phyloP scores from a whole-genome alignment of 257 asterid genomes.

The Sherardia arvensis region DNA sequence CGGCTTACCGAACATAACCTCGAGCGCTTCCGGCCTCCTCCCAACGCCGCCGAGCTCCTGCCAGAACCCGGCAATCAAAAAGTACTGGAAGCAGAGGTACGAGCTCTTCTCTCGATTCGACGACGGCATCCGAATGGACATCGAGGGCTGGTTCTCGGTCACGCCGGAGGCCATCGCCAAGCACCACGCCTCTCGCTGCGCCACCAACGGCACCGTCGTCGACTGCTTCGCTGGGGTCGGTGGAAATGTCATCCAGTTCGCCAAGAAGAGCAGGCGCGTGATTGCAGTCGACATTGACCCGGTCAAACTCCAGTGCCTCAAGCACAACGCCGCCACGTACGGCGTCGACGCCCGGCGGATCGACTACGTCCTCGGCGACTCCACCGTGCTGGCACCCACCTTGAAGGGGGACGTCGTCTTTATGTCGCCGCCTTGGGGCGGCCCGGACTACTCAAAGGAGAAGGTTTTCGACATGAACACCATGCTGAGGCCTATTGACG shows the following conservation, averaged over 20 bases:
- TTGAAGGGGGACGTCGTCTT: constrained; percentile 63
- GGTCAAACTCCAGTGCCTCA: constrained; percentile 51
- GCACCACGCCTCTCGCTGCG: constrained; percentile 79
- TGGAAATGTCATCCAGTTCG: constrained; percentile 81
- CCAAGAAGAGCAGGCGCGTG: constrained; percentile 57
- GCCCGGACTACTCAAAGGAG: constrained; percentile 68
- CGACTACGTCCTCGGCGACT: constrained; percentile 58
- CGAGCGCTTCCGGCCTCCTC: neutral
- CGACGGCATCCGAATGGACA: constrained; percentile 67
- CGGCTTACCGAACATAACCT: neutral
- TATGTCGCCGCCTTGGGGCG: constrained; percentile 96
- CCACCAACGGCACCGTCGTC: constrained; percentile 43
- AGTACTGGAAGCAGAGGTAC: constrained; percentile 79
- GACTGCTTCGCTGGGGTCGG: constrained; percentile 84
- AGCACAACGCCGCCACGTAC: constrained; percentile 57
- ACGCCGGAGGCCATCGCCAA: constrained; percentile 72
- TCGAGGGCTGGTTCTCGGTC: constrained; percentile 92
- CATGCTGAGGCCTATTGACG: constrained; percentile 75
- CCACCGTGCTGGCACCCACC: constrained; percentile 49
- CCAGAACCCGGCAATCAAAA: constrained; percentile 19
- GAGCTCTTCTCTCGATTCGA: constrained; percentile 55
- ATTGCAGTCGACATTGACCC: constrained; percentile 73
- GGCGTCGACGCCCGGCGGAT: constrained; percentile 43
- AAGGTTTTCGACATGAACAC: constrained; percentile 48
- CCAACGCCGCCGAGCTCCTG: neutral